Evolutionary conservation across 352 stramenopile genomes (phyloP).

Genomic region (Phytopythium ostracodes): DNA sequence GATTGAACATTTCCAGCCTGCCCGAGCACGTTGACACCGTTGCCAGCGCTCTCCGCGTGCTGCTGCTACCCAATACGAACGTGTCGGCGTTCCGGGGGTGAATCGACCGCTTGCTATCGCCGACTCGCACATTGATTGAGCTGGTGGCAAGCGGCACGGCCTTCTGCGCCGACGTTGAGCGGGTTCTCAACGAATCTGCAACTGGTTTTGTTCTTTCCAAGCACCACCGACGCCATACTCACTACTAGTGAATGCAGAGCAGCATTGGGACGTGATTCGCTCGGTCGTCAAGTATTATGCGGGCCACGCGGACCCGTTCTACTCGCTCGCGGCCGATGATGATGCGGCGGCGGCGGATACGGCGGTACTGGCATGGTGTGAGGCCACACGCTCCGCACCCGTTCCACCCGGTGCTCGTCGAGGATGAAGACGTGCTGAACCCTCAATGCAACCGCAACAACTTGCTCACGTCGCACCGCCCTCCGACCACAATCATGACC

Average conservation of each 20-base stretch:
- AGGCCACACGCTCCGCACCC: too few species aligned
- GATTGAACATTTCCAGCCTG: conserved; percentile 11
- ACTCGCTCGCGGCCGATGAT: background rate
- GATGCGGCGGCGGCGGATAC: background rate
- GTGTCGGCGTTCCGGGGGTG: conserved; percentile 18
- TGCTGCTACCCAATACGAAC: conserved; percentile 11
- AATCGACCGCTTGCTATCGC: conserved; percentile 6
- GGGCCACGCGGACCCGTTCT: background rate
- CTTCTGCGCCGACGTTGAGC: background rate
- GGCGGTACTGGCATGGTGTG: too few species aligned
- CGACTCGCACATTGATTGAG: background rate
- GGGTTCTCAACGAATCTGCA: background rate
- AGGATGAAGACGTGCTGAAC: too few species aligned
- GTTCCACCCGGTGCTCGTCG: too few species aligned
- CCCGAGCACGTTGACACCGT: conserved; percentile 12
- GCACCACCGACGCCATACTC: background rate
- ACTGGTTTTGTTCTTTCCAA: background rate
- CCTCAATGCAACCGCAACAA: too few species aligned
- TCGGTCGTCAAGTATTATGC: background rate
- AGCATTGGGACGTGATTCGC: background rate
- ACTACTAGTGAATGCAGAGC: background rate
- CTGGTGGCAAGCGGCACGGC: background rate
- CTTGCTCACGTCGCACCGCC: too few species aligned
- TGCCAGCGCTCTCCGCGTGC: background rate
- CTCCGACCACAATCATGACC: too few species aligned